A percentile compares a stretch with the other conserved stretches of the same genome.
Conservation (phyloP, 768 basidiomycete genomes). For the Psilocybe subaeruginosa region DNA sequence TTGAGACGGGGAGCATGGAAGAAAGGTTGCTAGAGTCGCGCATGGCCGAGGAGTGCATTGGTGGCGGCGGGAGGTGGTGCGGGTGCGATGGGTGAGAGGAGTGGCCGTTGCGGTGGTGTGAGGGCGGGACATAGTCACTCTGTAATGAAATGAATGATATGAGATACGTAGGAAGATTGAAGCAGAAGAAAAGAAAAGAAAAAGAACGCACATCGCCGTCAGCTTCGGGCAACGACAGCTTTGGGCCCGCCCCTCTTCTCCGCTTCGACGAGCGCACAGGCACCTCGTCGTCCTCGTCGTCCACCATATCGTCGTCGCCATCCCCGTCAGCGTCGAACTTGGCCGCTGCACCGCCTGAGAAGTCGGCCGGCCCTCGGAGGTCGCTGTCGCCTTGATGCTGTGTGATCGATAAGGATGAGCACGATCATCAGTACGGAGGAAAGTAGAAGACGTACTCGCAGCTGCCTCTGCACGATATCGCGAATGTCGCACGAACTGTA, state of each 20-base stretch:
- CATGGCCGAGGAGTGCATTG: conserved; percentile 12
- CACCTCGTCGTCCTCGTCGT: conserved; percentile 28
- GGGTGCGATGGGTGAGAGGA: background rate
- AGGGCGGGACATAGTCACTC: conserved; percentile 20
- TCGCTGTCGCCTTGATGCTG: conserved; percentile 41
- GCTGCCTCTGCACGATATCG: conserved; percentile 62
- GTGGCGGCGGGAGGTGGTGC: conserved; percentile 16
- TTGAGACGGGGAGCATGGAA: conserved; percentile 23
- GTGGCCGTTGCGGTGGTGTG: conserved; percentile 18
- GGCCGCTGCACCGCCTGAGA: conserved; percentile 28
- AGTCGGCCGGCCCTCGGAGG: conserved; percentile 36
- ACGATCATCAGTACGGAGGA: background rate
- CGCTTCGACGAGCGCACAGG: conserved; percentile 3
- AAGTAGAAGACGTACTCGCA: conserved; percentile 34
- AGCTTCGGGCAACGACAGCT: background rate
- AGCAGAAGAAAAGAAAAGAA: background rate
- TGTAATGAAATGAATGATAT: background rate
- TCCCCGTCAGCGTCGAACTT: conserved; percentile 33
- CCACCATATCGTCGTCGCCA: conserved; percentile 29
- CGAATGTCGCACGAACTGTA: conserved; percentile 66
- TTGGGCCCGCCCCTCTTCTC: conserved; percentile 3
- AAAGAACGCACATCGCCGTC: conserved; percentile 7
- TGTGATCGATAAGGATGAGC: conserved; percentile 17
- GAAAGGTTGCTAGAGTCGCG: conserved; percentile 10
- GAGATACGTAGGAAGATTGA: background rate